Evolutionary conservation across 331 rosid species (phyloP).

Genomic region (Telfairia occidentalis): DNA sequence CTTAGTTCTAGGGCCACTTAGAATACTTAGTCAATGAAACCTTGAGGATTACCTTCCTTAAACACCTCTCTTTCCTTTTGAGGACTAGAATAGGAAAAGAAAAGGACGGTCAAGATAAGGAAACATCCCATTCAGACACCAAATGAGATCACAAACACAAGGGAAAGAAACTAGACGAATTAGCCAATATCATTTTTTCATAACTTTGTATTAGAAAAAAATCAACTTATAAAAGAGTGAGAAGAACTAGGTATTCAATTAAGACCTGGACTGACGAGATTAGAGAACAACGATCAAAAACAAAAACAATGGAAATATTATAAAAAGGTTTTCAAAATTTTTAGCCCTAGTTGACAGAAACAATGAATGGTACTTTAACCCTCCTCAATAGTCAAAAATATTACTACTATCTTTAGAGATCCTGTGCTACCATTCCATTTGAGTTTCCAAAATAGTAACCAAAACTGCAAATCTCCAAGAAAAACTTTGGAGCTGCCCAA

Average conservation of each 20-base stretch:
- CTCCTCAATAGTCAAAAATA: neutral
- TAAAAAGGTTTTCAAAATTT: neutral
- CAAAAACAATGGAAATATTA: neutral
- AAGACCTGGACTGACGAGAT: neutral
- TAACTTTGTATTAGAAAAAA: neutral
- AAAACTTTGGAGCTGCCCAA: neutral
- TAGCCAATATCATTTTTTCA: neutral
- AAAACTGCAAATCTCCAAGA: neutral
- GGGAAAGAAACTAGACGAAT: neutral
- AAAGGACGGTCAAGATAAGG: neutral
- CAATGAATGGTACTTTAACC: neutral
- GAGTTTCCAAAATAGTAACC: neutral
- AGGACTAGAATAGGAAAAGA: neutral
- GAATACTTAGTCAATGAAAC: neutral
- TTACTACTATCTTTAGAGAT: neutral
- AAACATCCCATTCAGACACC: neutral
- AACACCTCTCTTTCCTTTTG: neutral
- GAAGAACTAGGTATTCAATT: neutral
- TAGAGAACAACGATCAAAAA: neutral
- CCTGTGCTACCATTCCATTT: neutral
- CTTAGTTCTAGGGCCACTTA: neutral
- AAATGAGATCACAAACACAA: neutral
- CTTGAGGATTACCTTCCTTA: neutral
- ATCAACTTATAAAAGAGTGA: neutral
- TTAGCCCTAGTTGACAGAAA: neutral